Evolutionary conservation across 352 stramenopile species (phyloP).

Genomic region (Pythium dissimile): DNA sequence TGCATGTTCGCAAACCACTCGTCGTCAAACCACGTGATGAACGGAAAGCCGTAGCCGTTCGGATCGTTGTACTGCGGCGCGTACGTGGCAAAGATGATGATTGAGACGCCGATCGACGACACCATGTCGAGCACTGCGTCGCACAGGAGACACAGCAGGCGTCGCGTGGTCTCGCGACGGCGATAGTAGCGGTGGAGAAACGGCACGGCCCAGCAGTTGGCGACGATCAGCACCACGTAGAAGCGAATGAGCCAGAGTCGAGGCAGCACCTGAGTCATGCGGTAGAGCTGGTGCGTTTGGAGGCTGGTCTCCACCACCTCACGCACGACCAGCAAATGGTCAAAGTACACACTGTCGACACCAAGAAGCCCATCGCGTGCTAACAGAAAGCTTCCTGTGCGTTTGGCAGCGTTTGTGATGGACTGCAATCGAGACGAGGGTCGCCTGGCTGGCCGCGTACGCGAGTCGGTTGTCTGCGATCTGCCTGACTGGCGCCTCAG

Average conservation of each 20-base stretch:
- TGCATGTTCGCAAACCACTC: not conserved
- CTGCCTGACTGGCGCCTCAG: too few species aligned
- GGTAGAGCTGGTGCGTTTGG: slow-evolving; percentile 5
- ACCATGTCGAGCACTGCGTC: slow-evolving; percentile 16
- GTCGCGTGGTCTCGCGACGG: not conserved
- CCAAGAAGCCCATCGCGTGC: not conserved
- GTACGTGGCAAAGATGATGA: slow-evolving; percentile 8
- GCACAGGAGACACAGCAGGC: slow-evolving; percentile 1
- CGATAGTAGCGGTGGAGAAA: not conserved
- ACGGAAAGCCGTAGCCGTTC: slow-evolving; percentile 1
- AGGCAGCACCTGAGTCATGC: not conserved
- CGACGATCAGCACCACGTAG: slow-evolving; percentile 2
- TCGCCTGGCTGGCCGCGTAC: too few species aligned
- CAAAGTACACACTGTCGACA: slow-evolving; percentile 7
- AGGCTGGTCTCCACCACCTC: slow-evolving; percentile 6
- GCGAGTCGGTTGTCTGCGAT: too few species aligned
- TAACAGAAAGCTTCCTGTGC: too few species aligned
- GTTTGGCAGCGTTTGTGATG: too few species aligned
- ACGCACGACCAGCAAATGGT: not conserved
- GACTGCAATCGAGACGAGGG: too few species aligned
- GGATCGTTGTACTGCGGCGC: slow-evolving; percentile 12
- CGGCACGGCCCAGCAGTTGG: slow-evolving; percentile 11
- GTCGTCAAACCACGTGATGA: not conserved
- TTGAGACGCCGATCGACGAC: slow-evolving; percentile 5
- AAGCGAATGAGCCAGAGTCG: slow-evolving; percentile 20